Conservation (phyloP, 495 filamentous ascomycete species). For the Tuber magnatum region DNA sequence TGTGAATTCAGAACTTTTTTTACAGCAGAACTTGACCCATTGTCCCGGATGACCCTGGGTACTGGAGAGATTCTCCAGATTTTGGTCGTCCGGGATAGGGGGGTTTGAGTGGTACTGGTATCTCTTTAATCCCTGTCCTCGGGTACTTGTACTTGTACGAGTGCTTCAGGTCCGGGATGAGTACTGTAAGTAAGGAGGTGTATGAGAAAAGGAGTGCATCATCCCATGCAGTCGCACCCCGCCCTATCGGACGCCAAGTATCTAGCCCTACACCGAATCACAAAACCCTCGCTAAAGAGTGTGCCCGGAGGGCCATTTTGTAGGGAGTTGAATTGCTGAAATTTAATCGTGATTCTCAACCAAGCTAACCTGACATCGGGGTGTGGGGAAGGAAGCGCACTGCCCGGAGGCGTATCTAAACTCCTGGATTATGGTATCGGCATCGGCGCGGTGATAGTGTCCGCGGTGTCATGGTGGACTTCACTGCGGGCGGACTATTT, state of each 20-base stretch:
- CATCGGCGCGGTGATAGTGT: neutral
- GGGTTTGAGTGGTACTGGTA: no score
- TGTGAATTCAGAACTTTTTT: no score
- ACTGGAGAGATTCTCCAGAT: no score
- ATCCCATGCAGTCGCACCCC: neutral
- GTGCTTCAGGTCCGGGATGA: neutral
- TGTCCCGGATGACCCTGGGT: no score
- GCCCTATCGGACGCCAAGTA: neutral
- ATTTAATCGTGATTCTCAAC: neutral
- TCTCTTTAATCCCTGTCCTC: neutral
- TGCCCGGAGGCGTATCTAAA: neutral
- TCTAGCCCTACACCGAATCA: neutral
- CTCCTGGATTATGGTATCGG: neutral
- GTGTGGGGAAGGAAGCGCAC: neutral
- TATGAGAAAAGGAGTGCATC: neutral
- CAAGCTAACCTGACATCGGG: fast-evolving
- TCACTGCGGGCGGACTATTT: neutral
- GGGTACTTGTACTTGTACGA: neutral
- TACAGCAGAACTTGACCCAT: no score
- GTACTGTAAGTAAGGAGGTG: neutral
- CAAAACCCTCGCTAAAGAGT: neutral
- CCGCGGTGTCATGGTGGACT: neutral
- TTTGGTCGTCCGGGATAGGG: no score
- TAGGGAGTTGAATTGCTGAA: neutral
- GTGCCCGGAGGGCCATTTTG: neutral